phyloP scores from a whole-genome alignment of 2,329 filamentous ascomycete species.

The Penicillium sp. region DNA sequence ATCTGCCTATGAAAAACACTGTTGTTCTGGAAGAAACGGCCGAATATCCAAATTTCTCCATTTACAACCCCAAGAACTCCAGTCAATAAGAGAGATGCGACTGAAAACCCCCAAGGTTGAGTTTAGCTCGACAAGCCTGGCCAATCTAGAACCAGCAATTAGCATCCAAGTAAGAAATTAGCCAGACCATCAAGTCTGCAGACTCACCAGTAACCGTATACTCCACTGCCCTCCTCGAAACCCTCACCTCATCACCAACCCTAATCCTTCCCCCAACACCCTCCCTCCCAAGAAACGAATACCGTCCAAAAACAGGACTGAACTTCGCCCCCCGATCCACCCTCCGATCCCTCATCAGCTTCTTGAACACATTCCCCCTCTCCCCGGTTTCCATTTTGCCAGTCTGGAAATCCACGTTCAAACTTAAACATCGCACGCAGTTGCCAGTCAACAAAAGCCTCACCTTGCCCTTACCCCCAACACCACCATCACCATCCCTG shows the following conservation, averaged over 20 bases:
- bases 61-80: not conserved
- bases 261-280: constrained; percentile 45
- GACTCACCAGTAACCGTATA: constrained; percentile 58
- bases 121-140: constrained; percentile 33
- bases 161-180: not conserved
- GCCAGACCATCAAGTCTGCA: not conserved
- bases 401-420: constrained; percentile 72
- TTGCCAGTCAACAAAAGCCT: constrained; percentile 66
- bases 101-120: too few species aligned
- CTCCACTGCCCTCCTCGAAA: constrained; percentile 54
- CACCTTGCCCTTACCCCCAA: not conserved
- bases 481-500: too few species aligned
- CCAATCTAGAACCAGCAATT: constrained; percentile 34
- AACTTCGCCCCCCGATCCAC: constrained; percentile 70
- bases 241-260: constrained; percentile 60
- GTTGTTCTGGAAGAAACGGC: too few species aligned
- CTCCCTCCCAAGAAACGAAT: constrained; percentile 60
- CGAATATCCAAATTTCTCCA: not conserved
- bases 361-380: constrained; percentile 65
- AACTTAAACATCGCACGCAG: constrained; percentile 67
- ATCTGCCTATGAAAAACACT: too few species aligned
- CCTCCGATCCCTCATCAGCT: constrained; percentile 68
- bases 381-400: constrained; percentile 61
- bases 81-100: not conserved
- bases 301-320: constrained; percentile 72